phyloP scores from a whole-genome alignment of 345 rosid species.

The Ailanthus altissimus region DNA sequence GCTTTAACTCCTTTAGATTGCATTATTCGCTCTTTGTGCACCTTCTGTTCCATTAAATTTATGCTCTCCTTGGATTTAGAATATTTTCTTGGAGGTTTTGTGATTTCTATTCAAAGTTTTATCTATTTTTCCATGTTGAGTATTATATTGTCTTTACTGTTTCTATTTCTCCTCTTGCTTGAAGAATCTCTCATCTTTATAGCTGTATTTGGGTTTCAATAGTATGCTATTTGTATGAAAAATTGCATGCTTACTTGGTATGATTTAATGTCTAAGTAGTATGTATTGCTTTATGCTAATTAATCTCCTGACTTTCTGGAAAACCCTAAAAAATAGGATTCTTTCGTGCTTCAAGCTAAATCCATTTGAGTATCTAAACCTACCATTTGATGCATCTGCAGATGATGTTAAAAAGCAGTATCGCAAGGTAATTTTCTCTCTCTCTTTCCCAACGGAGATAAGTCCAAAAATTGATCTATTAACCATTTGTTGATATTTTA shows the following conservation, averaged over 20 bases:
- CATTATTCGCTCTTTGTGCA: not conserved
- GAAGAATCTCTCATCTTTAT: not conserved
- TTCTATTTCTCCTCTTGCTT: not conserved
- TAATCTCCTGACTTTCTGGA: not conserved
- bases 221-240: not conserved
- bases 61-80: not conserved
- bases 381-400: constrained; percentile 67
- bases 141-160: no score
- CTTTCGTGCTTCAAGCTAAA: constrained; percentile 97
- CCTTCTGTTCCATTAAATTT: not conserved
- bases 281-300: constrained; percentile 4
- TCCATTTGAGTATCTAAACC: constrained; percentile 83
- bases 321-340: constrained; percentile 50
- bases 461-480: not conserved
- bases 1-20: not conserved
- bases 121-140: not conserved
- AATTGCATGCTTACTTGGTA: not conserved
- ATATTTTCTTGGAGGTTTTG: not conserved
- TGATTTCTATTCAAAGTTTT: not conserved
- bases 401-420: constrained; percentile 88
- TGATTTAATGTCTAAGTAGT: not conserved
- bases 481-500: not conserved
- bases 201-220: not conserved
- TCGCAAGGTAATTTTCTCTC: constrained; percentile 65
- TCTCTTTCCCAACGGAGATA: not conserved